Percentiles rank a stretch among this genome's conserved stretches.
Evolutionary conservation across 257 asterid species (phyloP).

Genomic region (Marsdenia floribunda): DNA sequence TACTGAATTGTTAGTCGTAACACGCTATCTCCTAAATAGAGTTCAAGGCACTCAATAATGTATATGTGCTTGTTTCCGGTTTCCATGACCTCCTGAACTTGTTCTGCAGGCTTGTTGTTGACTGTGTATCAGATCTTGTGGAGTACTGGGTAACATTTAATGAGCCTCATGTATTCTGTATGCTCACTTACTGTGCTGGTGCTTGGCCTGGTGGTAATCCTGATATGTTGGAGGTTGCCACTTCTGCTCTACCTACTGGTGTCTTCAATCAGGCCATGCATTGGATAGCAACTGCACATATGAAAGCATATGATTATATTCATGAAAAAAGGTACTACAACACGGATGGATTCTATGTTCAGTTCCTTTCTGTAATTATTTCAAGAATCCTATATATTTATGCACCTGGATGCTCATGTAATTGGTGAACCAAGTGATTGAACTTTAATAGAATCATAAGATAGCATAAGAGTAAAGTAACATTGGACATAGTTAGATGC

Average conservation of each 20-base stretch:
- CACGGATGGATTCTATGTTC: background rate
- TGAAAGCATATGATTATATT: conserved; percentile 80
- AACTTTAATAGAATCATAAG: background rate
- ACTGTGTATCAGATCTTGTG: conserved; percentile 64
- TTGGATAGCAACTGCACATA: conserved; percentile 78
- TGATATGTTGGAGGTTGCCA: conserved; percentile 91
- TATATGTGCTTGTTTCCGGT: background rate
- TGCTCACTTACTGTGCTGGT: conserved; percentile 97
- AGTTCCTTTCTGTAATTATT: background rate
- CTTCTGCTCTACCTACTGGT: conserved; percentile 89
- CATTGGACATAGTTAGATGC: background rate
- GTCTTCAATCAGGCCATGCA: conserved; percentile 80
- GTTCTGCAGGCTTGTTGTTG: conserved; percentile 73
- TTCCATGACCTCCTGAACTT: conserved; percentile 4
- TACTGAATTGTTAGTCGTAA: background rate
- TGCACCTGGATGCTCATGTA: background rate
- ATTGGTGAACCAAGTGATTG: background rate
- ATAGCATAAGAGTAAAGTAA: too few relatives aligned
- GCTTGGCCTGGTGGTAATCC: conserved; percentile 99
- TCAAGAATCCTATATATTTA: background rate
- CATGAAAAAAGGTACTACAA: conserved; percentile 62
- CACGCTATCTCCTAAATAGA: background rate
- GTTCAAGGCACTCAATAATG: background rate
- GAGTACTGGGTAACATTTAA: conserved; percentile 97
- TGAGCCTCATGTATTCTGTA: conserved; percentile 84